These are phyloP conservation scores for Davidsoniella neocaledoniae DNA, from an alignment of 2,329 filamentous ascomycete species.

Conservation along the genomic window DNA sequence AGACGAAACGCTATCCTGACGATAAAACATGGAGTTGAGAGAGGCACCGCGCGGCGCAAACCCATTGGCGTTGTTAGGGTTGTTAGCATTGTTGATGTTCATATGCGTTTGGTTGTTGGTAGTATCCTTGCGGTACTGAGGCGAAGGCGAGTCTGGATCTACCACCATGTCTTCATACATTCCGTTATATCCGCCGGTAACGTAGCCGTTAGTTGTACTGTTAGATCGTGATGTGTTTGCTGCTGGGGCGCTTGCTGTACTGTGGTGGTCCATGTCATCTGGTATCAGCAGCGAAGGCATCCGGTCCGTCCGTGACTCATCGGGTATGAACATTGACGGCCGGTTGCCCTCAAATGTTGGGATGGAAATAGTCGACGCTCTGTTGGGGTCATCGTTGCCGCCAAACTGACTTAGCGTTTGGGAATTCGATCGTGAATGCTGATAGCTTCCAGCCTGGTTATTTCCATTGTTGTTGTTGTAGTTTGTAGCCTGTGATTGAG, in stretches of 20 bases:
- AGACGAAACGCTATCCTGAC: conserved; percentile 1
- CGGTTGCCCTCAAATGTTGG: conserved; percentile 8
- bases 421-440: conserved; percentile 5
- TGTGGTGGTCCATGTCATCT: conserved; percentile 10
- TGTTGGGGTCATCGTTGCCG: background rate
- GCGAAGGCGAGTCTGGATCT: conserved; percentile 5
- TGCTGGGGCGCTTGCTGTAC: background rate
- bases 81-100: background rate
- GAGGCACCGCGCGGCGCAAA: conserved; percentile 8
- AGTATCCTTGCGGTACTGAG: background rate
- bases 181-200: conserved; percentile 9
- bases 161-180: conserved; percentile 7
- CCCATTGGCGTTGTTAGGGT: background rate
- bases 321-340: conserved; percentile 11
- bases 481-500: conserved; percentile 7
- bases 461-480: background rate
- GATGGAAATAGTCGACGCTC: conserved; percentile 10
- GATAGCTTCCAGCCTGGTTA: background rate
- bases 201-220: background rate
- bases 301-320: conserved; percentile 11
- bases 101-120: too few relatives aligned
- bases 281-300: conserved; percentile 10
- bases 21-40: background rate
- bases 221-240: background rate
- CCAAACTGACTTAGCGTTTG: background rate